Percentiles rank a stretch among this genome's conserved stretches.
Evolutionary conservation across 2,329 filamentous ascomycete species (phyloP).

Genomic region (Mycosphaerella sp.): DNA sequence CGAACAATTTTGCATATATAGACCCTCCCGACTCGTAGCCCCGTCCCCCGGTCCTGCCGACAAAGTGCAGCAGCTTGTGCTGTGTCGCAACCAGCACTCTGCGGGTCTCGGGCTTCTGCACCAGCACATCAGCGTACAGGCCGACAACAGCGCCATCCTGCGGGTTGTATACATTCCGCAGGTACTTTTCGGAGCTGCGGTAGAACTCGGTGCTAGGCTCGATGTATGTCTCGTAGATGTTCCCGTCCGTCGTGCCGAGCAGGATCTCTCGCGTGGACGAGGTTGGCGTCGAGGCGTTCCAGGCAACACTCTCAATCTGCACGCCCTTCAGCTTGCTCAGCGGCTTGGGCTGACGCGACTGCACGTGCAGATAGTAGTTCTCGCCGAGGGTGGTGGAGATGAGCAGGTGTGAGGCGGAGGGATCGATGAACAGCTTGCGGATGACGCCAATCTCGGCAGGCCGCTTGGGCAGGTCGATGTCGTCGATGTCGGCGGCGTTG

Average conservation of each 20-base stretch:
- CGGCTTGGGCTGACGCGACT: constrained; percentile 79
- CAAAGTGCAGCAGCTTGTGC: constrained; percentile 69
- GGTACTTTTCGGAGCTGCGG: constrained; percentile 85
- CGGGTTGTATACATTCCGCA: constrained; percentile 75
- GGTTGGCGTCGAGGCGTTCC: constrained; percentile 89
- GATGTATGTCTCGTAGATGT: constrained; percentile 90
- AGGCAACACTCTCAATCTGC: constrained; percentile 80
- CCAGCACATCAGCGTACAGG: constrained; percentile 71
- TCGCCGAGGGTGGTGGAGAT: constrained; percentile 87
- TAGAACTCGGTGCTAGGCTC: constrained; percentile 95
- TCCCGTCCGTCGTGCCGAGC: constrained; percentile 84
- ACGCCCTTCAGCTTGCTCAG: constrained; percentile 79
- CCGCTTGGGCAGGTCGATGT: constrained; percentile 95
- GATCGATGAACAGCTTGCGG: constrained; percentile 92
- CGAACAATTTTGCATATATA: constrained; percentile 82
- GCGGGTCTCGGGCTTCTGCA: constrained; percentile 62
- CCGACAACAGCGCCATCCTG: constrained; percentile 79
- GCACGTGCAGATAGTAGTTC: constrained; percentile 96
- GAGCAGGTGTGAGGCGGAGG: constrained; percentile 88
- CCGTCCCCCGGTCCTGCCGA: constrained; percentile 66
- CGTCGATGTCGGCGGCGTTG: constrained; percentile 91
- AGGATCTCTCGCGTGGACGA: constrained; percentile 93
- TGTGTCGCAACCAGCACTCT: constrained; percentile 76
- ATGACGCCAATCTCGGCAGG: constrained; percentile 87
- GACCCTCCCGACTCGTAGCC: constrained; percentile 66